Percentiles rank a stretch among this genome's conserved stretches.
Conservation (phyloP, 202 grass and related monocot genomes). For the Brachypodium distachyon region DNA sequence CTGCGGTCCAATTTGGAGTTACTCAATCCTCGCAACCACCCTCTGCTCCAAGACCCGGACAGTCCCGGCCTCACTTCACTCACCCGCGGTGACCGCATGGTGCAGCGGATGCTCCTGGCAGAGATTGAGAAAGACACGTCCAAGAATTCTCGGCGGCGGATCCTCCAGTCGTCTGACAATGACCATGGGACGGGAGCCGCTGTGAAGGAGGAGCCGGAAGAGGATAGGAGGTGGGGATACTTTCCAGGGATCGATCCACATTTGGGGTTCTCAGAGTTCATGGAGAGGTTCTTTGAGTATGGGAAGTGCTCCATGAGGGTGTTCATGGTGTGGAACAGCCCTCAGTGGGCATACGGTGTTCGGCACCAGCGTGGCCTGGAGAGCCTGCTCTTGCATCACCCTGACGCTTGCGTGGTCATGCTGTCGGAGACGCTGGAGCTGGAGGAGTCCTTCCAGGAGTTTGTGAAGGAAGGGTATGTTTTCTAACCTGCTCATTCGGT, state of each 20-base stretch:
- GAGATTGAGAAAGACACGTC: conserved; percentile 48
- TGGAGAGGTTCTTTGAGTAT: conserved; percentile 56
- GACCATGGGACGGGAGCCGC: conserved; percentile 17
- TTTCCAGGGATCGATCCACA: conserved; percentile 59
- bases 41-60: conserved; percentile 89
- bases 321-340: conserved; percentile 98
- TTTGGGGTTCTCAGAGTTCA: conserved; percentile 70
- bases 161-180: conserved; percentile 25
- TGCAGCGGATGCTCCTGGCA: conserved; percentile 45
- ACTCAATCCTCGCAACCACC: conserved; percentile 86
- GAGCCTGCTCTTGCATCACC: conserved; percentile 75
- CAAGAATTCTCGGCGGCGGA: conserved; percentile 32
- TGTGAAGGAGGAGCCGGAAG: conserved; percentile 4
- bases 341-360: conserved; percentile 61
- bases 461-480: conserved; percentile 81
- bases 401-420: conserved; percentile 63
- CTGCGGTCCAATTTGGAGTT: conserved; percentile 77
- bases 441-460: conserved; percentile 64
- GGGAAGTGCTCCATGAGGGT: conserved; percentile 61
- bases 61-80: conserved; percentile 53
- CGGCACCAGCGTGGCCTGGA: conserved; percentile 76
- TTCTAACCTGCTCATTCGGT: neutral
- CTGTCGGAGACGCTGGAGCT: conserved; percentile 81
- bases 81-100: conserved; percentile 59
- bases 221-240: conserved; percentile 58